Conservation (phyloP, 768 basidiomycete genomes). For the Piloderma croceum region DNA sequence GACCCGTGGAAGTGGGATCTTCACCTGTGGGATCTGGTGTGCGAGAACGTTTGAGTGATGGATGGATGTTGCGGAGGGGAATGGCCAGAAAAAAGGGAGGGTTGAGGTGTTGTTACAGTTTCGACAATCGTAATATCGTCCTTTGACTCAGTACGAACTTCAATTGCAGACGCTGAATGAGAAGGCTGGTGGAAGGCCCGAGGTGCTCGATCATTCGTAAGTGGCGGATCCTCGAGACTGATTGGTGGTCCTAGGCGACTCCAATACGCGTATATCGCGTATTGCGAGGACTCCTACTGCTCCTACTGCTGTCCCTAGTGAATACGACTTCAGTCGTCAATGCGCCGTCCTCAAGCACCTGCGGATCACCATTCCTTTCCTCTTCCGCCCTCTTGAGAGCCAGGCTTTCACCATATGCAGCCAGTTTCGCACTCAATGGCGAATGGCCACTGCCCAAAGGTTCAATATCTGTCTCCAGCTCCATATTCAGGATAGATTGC, state of each 20-base stretch:
- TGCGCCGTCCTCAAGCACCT: too few relatives aligned
- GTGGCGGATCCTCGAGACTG: slow-evolving; percentile 5
- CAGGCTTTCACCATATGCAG: slow-evolving; percentile 89
- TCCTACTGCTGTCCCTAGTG: too few relatives aligned
- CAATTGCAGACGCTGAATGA: too few relatives aligned
- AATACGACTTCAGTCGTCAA: too few relatives aligned
- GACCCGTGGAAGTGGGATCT: slow-evolving; percentile 40
- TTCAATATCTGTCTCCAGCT: slow-evolving; percentile 30
- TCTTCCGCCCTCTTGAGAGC: too few relatives aligned
- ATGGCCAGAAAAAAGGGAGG: too few relatives aligned
- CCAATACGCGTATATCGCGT: slow-evolving; percentile 14
- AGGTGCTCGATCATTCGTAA: too few relatives aligned
- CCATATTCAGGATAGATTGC: slow-evolving; percentile 65
- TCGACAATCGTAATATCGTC: background rate
- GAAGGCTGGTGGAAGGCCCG: too few relatives aligned
- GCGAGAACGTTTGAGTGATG: slow-evolving; percentile 29
- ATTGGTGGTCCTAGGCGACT: slow-evolving; percentile 30
- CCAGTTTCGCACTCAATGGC: slow-evolving; percentile 77
- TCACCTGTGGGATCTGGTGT: slow-evolving; percentile 42
- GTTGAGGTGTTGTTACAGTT: too few relatives aligned
- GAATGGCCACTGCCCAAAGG: slow-evolving; percentile 41
- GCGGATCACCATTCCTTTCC: too few relatives aligned
- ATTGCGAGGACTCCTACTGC: slow-evolving; percentile 33
- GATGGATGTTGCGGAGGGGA: slow-evolving; percentile 15
- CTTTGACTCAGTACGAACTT: too few relatives aligned